A percentile compares a stretch with the other conserved stretches of the same genome.
Conservation (phyloP, 306 rosid species). For the Quercus aquifolioides region DNA sequence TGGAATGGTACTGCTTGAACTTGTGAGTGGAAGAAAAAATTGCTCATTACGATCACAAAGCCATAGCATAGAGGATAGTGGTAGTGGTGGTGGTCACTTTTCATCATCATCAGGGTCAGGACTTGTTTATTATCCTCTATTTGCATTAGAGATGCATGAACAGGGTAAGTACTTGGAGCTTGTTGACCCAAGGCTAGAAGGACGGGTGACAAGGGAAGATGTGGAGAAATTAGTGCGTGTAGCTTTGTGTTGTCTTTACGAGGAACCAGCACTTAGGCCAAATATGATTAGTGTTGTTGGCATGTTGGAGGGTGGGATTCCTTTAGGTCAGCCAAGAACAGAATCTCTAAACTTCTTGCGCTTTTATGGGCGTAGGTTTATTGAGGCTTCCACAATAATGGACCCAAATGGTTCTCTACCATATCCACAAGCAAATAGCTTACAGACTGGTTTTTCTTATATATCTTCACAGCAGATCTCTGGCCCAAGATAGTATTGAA, state of each 20-base stretch:
- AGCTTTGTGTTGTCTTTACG: constrained; percentile 86
- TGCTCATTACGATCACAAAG: constrained; percentile 52
- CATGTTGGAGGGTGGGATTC: constrained; percentile 80
- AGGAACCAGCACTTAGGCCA: constrained; percentile 82
- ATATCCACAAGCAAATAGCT: constrained; percentile 32
- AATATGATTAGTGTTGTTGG: constrained; percentile 69
- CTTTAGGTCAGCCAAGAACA: constrained; percentile 58
- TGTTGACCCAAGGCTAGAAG: constrained; percentile 68
- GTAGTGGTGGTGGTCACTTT: constrained; percentile 48
- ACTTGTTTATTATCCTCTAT: constrained; percentile 68
- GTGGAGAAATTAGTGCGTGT: constrained; percentile 69
- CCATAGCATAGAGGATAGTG: constrained; percentile 58
- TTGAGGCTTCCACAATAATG: constrained; percentile 66
- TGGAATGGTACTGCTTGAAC: constrained; percentile 91
- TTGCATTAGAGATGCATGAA: constrained; percentile 90
- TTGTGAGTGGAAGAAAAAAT: constrained; percentile 80
- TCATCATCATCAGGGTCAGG: constrained; percentile 48
- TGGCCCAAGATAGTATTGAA: constrained; percentile 72
- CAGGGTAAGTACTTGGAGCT: constrained; percentile 68
- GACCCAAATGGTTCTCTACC: constrained; percentile 20
- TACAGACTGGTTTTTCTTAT: constrained; percentile 44
- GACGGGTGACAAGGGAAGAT: constrained; percentile 58
- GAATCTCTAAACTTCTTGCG: constrained; percentile 76
- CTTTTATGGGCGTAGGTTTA: constrained; percentile 73
- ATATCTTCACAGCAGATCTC: constrained; percentile 78